Percentiles rank a stretch among this genome's conserved stretches.
Conservation (phyloP, 2,329 filamentous ascomycete genomes). For the Exophiala mesophila region DNA sequence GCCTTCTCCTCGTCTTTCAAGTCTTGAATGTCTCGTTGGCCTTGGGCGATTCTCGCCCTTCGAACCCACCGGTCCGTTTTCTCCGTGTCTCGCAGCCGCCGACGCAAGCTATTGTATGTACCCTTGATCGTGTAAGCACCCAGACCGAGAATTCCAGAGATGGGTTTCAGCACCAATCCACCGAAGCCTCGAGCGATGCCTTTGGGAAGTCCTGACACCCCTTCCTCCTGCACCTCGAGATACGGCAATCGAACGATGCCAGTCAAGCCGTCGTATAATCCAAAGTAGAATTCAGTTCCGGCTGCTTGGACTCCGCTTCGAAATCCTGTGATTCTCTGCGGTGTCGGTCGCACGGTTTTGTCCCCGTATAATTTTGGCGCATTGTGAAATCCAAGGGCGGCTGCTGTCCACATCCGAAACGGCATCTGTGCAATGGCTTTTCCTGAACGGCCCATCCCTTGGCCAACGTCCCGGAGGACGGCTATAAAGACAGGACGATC, state of each 20-base stretch:
- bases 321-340: constrained; percentile 41
- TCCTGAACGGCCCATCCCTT: constrained; percentile 23
- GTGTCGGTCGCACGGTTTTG: constrained; percentile 42
- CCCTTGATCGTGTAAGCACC: constrained; percentile 41
- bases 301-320: constrained; percentile 42
- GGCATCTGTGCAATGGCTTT: constrained; percentile 32
- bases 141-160: constrained; percentile 41
- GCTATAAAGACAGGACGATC: constrained; percentile 11
- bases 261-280: constrained; percentile 42
- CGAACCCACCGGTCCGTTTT: constrained; percentile 38
- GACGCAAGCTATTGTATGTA: constrained; percentile 38
- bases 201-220: constrained; percentile 38
- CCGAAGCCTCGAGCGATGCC: constrained; percentile 44
- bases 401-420: constrained; percentile 46
- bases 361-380: constrained; percentile 51
- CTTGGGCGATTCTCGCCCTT: constrained; percentile 25
- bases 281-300: constrained; percentile 42
- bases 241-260: constrained; percentile 43
- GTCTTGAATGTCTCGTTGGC: constrained; percentile 16
- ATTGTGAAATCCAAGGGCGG: constrained; percentile 51
- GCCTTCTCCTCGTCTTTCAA: constrained; percentile 8
- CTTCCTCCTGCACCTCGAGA: constrained; percentile 38
- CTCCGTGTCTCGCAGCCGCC: constrained; percentile 31
- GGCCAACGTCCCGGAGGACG: constrained; percentile 21
- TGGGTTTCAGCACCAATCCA: constrained; percentile 43